Conservation (phyloP, 1,284 basidiomycete species). For the Sphagnurus paluster region DNA sequence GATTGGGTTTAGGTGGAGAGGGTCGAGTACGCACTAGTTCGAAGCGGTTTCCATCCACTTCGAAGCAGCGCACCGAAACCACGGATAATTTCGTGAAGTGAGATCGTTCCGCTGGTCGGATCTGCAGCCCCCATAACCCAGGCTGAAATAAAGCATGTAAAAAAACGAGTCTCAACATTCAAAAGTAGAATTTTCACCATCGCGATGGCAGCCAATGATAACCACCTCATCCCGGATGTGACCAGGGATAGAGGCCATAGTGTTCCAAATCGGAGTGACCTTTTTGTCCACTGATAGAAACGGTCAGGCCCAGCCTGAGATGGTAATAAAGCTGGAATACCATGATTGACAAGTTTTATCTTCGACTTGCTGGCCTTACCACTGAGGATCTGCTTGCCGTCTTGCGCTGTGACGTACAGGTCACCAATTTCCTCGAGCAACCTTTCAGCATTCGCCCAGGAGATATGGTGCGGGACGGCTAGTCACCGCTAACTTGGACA, state of each 20-base stretch:
- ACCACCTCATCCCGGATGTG: conserved; percentile 86
- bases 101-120: conserved; percentile 85
- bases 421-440: conserved; percentile 60
- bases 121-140: conserved; percentile 81
- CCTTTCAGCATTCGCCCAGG: conserved; percentile 66
- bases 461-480: too few species aligned
- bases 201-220: conserved; percentile 84
- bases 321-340: conserved; percentile 29
- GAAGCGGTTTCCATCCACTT: conserved; percentile 85
- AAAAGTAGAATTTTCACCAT: conserved; percentile 50
- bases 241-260: conserved; percentile 89
- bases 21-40: conserved; percentile 51
- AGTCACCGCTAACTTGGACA: too few species aligned
- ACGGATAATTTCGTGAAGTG: conserved; percentile 81
- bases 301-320: neutral
- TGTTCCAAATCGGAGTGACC: conserved; percentile 85
- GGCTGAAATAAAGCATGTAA: conserved; percentile 22
- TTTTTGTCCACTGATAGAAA: conserved; percentile 61
- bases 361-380: conserved; percentile 49
- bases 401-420: conserved; percentile 26
- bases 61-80: conserved; percentile 77
- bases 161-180: neutral
- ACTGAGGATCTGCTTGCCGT: conserved; percentile 40
- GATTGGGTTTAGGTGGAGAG: neutral
- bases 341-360: conserved; percentile 64